Evolutionary conservation across 768 basidiomycete genomes (phyloP), one percentile per base, ranked within the genome.

Genomic region (Tricholoma saponaceum): DNA sequence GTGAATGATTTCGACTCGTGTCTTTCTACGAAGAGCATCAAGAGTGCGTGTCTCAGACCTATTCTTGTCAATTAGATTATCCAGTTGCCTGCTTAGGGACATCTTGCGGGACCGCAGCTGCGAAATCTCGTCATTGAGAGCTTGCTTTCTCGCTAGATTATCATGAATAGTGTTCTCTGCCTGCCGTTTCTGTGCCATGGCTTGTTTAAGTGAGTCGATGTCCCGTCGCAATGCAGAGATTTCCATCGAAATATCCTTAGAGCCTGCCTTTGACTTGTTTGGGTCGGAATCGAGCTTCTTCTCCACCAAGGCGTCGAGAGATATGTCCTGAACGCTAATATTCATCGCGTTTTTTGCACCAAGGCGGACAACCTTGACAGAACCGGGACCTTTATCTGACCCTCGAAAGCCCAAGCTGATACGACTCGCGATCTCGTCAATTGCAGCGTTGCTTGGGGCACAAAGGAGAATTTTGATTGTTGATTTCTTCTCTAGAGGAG

Each of bases 401-500:
- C 81, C 79, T 55, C 84, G 79, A 47, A 86, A 83, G n/a, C 89
- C 86, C 52, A 90, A 86, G 67, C 89, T 92, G 50, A 99, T 74
- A 39, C 97, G 88, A 64, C 84, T 81, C 6, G 92, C 91, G 16
- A 99, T 87, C 75, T 99, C 97, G 66, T 99, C 95, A 39, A 99
- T 95, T 23, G 97, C 97, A 16, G 97, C 97, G 71, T 99, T 99
- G 73, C 92, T 95, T 1, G 97, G 97, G 0, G 97, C 97, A 66
- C 97, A 99, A 35, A 99, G 78, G 16, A 99, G 81, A 43, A 98
- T 78, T 67, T 89, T 85, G 13, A 82, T 74, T 0, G 78, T 67
- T n/a, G 72, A 58, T 58, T 65, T 60, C 71, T 77, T 51, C 80
- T 79, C 20, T 10, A 80, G 74, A 1, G 81, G 73, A n/a, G 72